Evolutionary conservation across 768 basidiomycete genomes (phyloP).

Genomic region (Leccinum arenicola): DNA sequence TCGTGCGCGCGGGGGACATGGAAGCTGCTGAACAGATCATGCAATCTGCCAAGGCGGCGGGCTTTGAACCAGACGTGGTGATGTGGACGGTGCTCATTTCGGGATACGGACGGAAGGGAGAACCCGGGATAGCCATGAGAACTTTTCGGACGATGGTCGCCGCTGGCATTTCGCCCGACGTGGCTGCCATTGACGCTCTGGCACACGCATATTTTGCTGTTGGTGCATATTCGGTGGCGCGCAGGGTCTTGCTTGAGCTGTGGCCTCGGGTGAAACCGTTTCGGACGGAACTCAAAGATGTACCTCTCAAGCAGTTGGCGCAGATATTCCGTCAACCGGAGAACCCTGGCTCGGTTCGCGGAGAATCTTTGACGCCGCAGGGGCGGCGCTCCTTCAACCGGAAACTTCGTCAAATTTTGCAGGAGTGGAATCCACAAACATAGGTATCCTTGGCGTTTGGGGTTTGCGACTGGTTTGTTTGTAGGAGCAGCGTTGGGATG

Average conservation of each 20-base stretch:
- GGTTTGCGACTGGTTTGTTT: not conserved
- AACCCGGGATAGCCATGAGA: constrained; percentile 50
- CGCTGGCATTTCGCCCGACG: constrained; percentile 63
- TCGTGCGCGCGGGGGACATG: constrained; percentile 57
- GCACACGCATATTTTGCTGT: constrained; percentile 62
- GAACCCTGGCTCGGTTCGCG: constrained; percentile 11
- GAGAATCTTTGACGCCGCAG: constrained; percentile 27
- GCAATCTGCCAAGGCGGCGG: constrained; percentile 45
- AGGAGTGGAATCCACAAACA: constrained; percentile 20
- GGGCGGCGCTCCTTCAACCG: constrained; percentile 37
- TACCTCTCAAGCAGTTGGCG: constrained; percentile 46
- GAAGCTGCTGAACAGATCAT: constrained; percentile 54
- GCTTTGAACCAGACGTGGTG: constrained; percentile 56
- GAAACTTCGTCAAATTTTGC: constrained; percentile 33
- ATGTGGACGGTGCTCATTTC: constrained; percentile 78
- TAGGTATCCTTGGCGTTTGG: constrained; percentile 2
- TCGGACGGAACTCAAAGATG: constrained; percentile 45
- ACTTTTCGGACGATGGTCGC: constrained; percentile 64
- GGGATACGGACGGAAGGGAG: constrained; percentile 61
- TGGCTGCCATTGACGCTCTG: constrained; percentile 68
- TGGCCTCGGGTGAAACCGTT: constrained; percentile 68
- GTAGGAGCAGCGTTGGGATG: constrained; percentile 2
- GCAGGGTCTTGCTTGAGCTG: constrained; percentile 51
- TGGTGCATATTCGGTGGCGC: constrained; percentile 50
- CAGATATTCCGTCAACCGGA: constrained; percentile 40